phyloP scores from a whole-genome alignment of 2,329 filamentous ascomycete genomes.

The Alternaria gansuensis region DNA sequence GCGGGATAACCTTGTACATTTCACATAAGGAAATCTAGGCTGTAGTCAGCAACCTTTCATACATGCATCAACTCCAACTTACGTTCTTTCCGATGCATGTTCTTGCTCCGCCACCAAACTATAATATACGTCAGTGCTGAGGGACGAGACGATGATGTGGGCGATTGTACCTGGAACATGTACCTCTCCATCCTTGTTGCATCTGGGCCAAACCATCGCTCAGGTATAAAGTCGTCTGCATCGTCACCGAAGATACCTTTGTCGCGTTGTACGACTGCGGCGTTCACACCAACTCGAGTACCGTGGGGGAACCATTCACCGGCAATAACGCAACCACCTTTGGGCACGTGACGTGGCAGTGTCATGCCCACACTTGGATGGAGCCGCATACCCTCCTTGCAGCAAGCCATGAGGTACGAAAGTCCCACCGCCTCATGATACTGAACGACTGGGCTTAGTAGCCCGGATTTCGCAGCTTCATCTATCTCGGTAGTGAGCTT shows the following conservation, averaged over 20 bases:
- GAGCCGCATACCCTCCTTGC: conserved; percentile 78
- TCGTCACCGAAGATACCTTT: conserved; percentile 72
- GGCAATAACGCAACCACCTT: conserved; percentile 67
- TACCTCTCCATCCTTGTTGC: conserved; percentile 69
- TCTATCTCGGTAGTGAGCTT: conserved; percentile 70
- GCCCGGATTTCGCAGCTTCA: conserved; percentile 59
- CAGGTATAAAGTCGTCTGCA: conserved; percentile 70
- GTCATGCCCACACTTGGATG: conserved; percentile 76
- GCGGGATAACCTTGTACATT: conserved; percentile 21
- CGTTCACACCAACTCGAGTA: conserved; percentile 75
- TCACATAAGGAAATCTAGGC: conserved; percentile 15
- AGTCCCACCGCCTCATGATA: conserved; percentile 71
- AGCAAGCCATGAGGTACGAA: conserved; percentile 75
- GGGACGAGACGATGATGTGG: background rate
- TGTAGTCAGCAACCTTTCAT: background rate
- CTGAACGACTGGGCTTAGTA: conserved; percentile 48
- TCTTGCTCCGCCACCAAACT: conserved; percentile 11
- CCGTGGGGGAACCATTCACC: conserved; percentile 70
- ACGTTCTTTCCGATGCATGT: conserved; percentile 17
- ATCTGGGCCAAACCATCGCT: conserved; percentile 67
- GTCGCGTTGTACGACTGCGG: conserved; percentile 75
- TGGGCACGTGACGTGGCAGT: conserved; percentile 74
- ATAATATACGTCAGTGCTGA: background rate
- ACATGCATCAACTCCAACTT: background rate
- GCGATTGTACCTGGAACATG: background rate